Base-by-base conservation (phyloP, 352 stramenopile genomes). In the Peronospora belbahrii region DNA sequence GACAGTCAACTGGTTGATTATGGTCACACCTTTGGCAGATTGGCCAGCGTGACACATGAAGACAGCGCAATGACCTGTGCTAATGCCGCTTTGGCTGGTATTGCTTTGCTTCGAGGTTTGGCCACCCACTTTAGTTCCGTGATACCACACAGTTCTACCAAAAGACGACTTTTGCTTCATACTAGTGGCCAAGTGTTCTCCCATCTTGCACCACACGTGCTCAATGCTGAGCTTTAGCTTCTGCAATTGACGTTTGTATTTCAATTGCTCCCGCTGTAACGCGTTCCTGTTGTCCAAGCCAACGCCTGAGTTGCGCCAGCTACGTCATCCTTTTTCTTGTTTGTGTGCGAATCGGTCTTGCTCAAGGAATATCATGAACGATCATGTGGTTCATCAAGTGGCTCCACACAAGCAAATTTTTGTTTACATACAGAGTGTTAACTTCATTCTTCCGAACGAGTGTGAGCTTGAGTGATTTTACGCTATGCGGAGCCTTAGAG, bases 1-100 rank as follows among this genome's bases (percentile, higher is more conserved):
- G 78, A 93, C 34, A 98, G 59, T 2, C 91, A 91, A 13, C 88
- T n/a, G n/a, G n/a, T n/a, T n/a, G n/a, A n/a, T n/a, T n/a, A n/a
- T n/a, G n/a, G n/a, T n/a, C n/a, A n/a, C n/a, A n/a, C n/a, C n/a
- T n/a, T n/a, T n/a, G n/a, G n/a, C n/a, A n/a, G n/a, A n/a, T n/a
- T n/a, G n/a, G n/a, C n/a, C n/a, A n/a, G n/a, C n/a, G n/a, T n/a
- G n/a, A n/a, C n/a, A n/a, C n/a, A 88, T 4, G 70, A 68, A 7
- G 78, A 87, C 13, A 83, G 42, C 15, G 60, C 75, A 4, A 71
- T 65, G 17, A 85, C 62, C 18, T 69, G 73, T 40, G 71, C 65
- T 7, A 86, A 49, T 4, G 69, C 33, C 44, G 2, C 35, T 20
- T 27, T 25, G 25, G 33, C 49, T 75, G 10, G 70, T 53, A 27